Base-by-base conservation (phyloP, 1,139 yeast genomes). In the Yamadazyma spencermartinsiae region DNA sequence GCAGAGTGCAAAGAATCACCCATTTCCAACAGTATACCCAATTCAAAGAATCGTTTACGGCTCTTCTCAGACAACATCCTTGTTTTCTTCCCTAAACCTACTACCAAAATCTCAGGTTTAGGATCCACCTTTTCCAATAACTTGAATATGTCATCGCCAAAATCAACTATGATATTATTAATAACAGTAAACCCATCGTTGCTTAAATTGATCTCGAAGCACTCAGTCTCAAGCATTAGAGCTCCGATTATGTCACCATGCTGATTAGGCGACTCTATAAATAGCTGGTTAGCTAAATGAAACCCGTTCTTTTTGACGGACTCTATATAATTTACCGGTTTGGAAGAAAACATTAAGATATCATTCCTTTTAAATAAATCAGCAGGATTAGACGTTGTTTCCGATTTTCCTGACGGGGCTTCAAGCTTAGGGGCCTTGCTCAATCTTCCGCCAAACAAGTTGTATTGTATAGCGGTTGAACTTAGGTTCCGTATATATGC, bases 1-100 rank as follows among this genome's bases (percentile, higher is more conserved):
- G 87, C 92, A 0, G 89, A 87, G 49, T 79, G 79, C 45, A 61
- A 63, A 2, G 87, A 80, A 51, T 80, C 85, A 26, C 87, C 77
- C 2, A 82, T 66, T 50, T 86, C 94, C 17, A 82, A 60, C 53
- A 80, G 83, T 21, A 85, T 78, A 0, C 95, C 95, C 40, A 82
- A 61, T 2, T 67, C 58, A 13, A 74, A 69, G 38, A 86, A 68
- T 44, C 59, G 63, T 35, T 63, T 60, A 36, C 76, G 65, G 37
- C 83, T 82, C 11, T 60, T 50, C 10, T 78, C 80, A 26, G 81
- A 75, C 47, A 86, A 65, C 58, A 84, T 71, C 37, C 95, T 66
- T 2, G 86, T 74, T 47, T 74, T 70, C 41, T 67, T 65, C 0
- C 92, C 92, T 15, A 85, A 63, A 0, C 95, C 95, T 14, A 86